Percentiles rank a stretch among this genome's conserved stretches.
Evolutionary conservation across 2,329 filamentous ascomycete species (phyloP).

Genomic region (Alternaria arbusti): DNA sequence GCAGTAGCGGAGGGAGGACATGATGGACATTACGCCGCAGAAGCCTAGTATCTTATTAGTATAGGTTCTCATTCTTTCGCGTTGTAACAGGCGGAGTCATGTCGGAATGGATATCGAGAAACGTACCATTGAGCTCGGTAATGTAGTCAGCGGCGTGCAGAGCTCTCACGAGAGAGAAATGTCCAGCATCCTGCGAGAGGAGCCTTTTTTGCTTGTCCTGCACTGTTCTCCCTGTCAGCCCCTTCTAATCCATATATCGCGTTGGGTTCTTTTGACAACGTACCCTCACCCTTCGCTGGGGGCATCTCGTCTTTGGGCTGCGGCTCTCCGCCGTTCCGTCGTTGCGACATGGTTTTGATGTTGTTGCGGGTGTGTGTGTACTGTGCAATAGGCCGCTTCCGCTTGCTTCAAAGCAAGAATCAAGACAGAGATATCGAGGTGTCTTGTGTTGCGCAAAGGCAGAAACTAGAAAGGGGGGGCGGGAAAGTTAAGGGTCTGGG

Average conservation of each 20-base stretch:
- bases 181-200: constrained; percentile 71
- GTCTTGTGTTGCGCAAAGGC: neutral
- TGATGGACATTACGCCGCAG: constrained; percentile 92
- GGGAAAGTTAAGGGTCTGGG: neutral
- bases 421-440: neutral
- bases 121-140: constrained; percentile 75
- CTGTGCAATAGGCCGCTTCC: constrained; percentile 23
- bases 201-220: constrained; percentile 79
- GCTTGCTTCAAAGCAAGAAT: neutral
- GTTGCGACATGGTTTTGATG: constrained; percentile 8
- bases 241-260: neutral
- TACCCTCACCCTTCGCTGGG: constrained; percentile 53
- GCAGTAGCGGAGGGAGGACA: constrained; percentile 93
- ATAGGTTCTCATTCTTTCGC: neutral
- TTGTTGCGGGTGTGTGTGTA: neutral
- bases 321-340: constrained; percentile 15
- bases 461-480: neutral
- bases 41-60: constrained; percentile 62
- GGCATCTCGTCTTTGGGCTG: constrained; percentile 49
- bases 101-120: neutral
- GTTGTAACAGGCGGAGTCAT: neutral
- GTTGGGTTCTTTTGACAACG: constrained; percentile 13
- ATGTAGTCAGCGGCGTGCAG: constrained; percentile 85
- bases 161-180: constrained; percentile 67
- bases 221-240: constrained; percentile 51